These are phyloP conservation scores for Trichosporon coremiiforme DNA, from an alignment of 1,284 basidiomycete genomes.

Conservation along the genomic window DNA sequence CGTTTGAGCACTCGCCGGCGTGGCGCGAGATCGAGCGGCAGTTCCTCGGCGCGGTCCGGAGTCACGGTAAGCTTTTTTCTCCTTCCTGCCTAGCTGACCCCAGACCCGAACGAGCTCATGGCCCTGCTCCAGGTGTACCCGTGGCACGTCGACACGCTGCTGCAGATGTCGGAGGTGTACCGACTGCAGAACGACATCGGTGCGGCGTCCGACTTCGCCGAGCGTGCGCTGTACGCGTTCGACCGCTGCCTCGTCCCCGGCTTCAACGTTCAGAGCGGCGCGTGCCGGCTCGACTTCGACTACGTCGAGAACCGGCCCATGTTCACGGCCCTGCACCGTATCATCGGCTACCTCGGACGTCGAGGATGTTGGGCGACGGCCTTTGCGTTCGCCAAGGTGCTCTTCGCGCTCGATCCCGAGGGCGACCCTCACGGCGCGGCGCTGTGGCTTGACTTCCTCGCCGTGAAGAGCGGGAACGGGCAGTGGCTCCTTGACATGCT, in stretches of 20 bases:
- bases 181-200: slow-evolving; percentile 82
- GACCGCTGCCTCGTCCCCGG: slow-evolving; percentile 80
- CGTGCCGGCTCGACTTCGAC: slow-evolving; percentile 81
- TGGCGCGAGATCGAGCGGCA: slow-evolving; percentile 77
- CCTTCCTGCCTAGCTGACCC: too few species aligned
- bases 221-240: slow-evolving; percentile 83
- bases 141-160: slow-evolving; percentile 87
- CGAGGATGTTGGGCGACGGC: slow-evolving; percentile 82
- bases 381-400: slow-evolving; percentile 81
- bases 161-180: slow-evolving; percentile 77
- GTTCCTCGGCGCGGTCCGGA: slow-evolving; percentile 76
- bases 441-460: slow-evolving; percentile 80
- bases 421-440: slow-evolving; percentile 81
- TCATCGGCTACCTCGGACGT: slow-evolving; percentile 79
- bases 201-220: slow-evolving; percentile 78
- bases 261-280: slow-evolving; percentile 77
- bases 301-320: slow-evolving; percentile 55
- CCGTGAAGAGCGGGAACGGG: slow-evolving; percentile 74
- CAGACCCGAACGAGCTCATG: slow-evolving; percentile 59
- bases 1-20: slow-evolving; percentile 76
- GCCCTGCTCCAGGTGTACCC: slow-evolving; percentile 59
- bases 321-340: slow-evolving; percentile 68
- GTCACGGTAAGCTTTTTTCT: slow-evolving; percentile 67
- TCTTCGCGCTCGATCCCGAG: slow-evolving; percentile 78
- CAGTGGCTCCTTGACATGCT: slow-evolving; percentile 76